Evolutionary conservation across 352 stramenopile genomes (phyloP), one percentile per base, ranked within the genome.

Genomic region (Pythium coloratum): DNA sequence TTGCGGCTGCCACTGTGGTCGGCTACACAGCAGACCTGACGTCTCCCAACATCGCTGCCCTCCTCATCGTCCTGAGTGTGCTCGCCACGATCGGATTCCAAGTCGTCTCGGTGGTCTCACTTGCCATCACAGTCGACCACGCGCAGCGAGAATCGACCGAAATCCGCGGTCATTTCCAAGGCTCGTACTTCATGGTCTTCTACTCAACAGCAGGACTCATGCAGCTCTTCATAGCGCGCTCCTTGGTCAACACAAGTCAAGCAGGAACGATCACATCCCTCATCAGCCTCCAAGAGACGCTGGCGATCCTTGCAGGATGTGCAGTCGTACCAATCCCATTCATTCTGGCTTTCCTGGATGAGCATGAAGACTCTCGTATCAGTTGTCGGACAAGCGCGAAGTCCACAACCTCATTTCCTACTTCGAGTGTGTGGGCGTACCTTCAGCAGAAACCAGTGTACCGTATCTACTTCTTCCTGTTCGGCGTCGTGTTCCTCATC

Each of bases 101-200:
- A 53, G 40, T 82, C 16, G 71, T 76, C 34, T 88, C 71, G 68
- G 66, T 87, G 16, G 49, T 66, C 1, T 78, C 79, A 2, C 59
- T 85, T 18, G 77, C 77, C 7, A 59, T 82, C n/a, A 74, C 81
- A 4, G 72, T 86, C 40, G 76, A 78, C 20, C 75, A 84, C n/a
- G 81, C 77, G 46, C 81, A 90, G 53, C 68, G 79, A 8, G 81
- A 90, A 33, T 64, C 70, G 47, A 58, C 81, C 10, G 57, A 68
- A 20, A 56, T 72, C 47, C 76, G 81, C 8, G 81, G 81, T 13
- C 76, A 76, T 9, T 66, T 90, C 32, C 77, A 81, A 16, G 71
- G 63, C 16, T 33, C 70, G 24, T 81, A 79, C 38, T 50, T 86
- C 14, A 40, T 81, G 6, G 33, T 86, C 13, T 85, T 76, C 70